Conservation (phyloP, 257 asterid species). For the Salvia splendens region DNA sequence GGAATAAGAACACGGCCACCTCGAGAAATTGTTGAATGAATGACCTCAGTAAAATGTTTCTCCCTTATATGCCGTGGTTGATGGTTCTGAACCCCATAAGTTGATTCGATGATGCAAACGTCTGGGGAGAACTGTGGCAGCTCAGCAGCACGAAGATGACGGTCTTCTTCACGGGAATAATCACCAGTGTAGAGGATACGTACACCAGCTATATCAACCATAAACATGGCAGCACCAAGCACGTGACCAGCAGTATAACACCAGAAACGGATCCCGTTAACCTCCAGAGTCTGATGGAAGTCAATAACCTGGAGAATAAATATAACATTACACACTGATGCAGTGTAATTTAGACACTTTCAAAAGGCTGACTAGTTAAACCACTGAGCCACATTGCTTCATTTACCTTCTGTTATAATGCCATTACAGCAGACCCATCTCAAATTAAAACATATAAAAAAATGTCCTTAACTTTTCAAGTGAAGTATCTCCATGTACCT, state of each 20-base stretch:
- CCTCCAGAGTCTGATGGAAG: slow-evolving; percentile 96
- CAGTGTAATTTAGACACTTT: not conserved
- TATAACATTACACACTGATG: slow-evolving; percentile 22
- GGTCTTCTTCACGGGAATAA: slow-evolving; percentile 95
- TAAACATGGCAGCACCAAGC: slow-evolving; percentile 99
- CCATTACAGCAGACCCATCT: not conserved
- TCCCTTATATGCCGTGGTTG: slow-evolving; percentile 84
- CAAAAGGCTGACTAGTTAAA: slow-evolving; percentile 17
- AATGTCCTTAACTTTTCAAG: not conserved
- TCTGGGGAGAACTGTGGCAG: slow-evolving; percentile 93
- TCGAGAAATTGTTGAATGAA: slow-evolving; percentile 72
- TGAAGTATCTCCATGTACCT: not conserved
- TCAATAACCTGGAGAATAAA: slow-evolving; percentile 73
- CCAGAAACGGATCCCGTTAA: slow-evolving; percentile 96
- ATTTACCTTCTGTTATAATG: not conserved
- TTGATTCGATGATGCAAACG: slow-evolving; percentile 92
- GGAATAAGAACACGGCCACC: slow-evolving; percentile 98
- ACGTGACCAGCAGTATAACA: slow-evolving; percentile 99
- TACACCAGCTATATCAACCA: slow-evolving; percentile 99
- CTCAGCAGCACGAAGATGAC: slow-evolving; percentile 98
- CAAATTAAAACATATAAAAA: not conserved
- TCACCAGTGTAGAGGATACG: slow-evolving; percentile 98
- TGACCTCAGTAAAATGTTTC: slow-evolving; percentile 87
- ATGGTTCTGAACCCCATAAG: slow-evolving; percentile 92
- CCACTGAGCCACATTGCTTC: not conserved